Percentiles rank a stretch among this genome's conserved stretches.
phyloP scores from a whole-genome alignment of 2,329 filamentous ascomycete species.

The Trichoderma sp. region DNA sequence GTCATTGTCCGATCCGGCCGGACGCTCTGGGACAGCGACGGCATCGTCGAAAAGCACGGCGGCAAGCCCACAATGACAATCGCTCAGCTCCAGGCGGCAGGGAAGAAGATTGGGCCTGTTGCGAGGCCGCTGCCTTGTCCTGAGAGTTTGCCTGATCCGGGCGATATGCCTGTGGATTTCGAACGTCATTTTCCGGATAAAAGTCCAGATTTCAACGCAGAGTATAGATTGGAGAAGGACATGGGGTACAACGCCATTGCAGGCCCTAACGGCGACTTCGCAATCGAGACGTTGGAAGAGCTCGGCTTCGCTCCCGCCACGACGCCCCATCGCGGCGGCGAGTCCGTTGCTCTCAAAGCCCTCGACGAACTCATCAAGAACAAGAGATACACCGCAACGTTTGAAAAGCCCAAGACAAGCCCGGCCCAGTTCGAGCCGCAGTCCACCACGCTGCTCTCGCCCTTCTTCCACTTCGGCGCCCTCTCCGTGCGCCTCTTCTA shows the following conservation, averaged over 20 bases:
- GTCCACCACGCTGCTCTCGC: slow-evolving; percentile 71
- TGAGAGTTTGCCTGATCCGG: slow-evolving; percentile 62
- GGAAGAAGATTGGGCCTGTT: slow-evolving; percentile 63
- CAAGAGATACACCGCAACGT: slow-evolving; percentile 68
- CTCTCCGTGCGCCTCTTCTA: slow-evolving; percentile 72
- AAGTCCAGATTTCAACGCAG: slow-evolving; percentile 62
- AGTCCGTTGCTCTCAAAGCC: slow-evolving; percentile 60
- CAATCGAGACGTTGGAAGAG: slow-evolving; percentile 70
- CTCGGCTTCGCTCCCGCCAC: slow-evolving; percentile 67
- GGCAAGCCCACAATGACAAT: slow-evolving; percentile 77
- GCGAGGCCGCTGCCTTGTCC: slow-evolving; percentile 63
- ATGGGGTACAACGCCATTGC: slow-evolving; percentile 61
- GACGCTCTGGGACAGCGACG: slow-evolving; percentile 74
- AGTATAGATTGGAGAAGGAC: slow-evolving; percentile 55
- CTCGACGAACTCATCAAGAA: slow-evolving; percentile 63
- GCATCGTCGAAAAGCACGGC: slow-evolving; percentile 64
- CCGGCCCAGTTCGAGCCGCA: slow-evolving; percentile 73
- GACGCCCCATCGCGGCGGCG: slow-evolving; percentile 70
- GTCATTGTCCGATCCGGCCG: slow-evolving; percentile 66
- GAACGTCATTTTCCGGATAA: slow-evolving; percentile 55
- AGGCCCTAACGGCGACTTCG: slow-evolving; percentile 69
- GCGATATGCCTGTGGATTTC: slow-evolving; percentile 60
- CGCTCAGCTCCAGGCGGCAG: slow-evolving; percentile 64
- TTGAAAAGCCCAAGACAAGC: slow-evolving; percentile 74
- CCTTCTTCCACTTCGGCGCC: slow-evolving; percentile 73